These are phyloP conservation scores for Phymatotrichopsis omnivora DNA, from an alignment of 2,329 filamentous ascomycete genomes.

Conservation along the genomic window DNA sequence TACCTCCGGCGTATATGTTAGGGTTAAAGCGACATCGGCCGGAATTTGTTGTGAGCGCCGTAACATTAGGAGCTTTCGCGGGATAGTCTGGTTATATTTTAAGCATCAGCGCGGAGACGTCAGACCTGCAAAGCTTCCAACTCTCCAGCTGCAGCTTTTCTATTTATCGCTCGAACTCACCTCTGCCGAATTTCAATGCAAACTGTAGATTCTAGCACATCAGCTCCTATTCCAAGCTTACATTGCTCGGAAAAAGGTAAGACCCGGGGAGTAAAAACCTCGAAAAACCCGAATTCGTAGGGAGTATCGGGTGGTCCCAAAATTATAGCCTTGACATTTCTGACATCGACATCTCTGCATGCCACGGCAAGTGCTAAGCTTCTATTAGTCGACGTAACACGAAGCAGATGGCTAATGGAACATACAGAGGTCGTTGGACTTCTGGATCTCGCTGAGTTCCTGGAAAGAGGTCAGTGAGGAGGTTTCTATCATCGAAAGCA, in stretches of 20 bases:
- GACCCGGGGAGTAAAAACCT: conserved; percentile 47
- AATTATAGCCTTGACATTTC: conserved; percentile 76
- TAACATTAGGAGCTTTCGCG: conserved; percentile 49
- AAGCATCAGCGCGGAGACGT: conserved; percentile 3
- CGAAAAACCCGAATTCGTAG: conserved; percentile 96
- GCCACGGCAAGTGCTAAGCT: conserved; percentile 68
- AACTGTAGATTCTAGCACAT: conserved; percentile 47
- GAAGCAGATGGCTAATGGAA: conserved; percentile 21
- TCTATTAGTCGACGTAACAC: conserved; percentile 27
- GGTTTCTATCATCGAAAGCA: conserved; percentile 14
- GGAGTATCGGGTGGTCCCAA: conserved; percentile 88
- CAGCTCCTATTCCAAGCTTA: conserved; percentile 5
- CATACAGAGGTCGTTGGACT: conserved; percentile 72
- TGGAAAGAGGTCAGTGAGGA: conserved; percentile 35
- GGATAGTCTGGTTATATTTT: conserved; percentile 68
- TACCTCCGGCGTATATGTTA: conserved; percentile 85
- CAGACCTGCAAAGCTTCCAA: too few relatives aligned
- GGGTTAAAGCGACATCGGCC: conserved; percentile 88
- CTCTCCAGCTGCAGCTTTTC: too few relatives aligned
- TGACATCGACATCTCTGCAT: conserved; percentile 78
- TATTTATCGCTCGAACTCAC: conserved; percentile 40
- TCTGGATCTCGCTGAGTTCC: conserved; percentile 81
- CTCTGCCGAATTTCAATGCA: conserved; percentile 62
- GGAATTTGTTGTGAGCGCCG: conserved; percentile 73
- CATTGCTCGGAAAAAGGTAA: conserved; percentile 1